phyloP scores from a whole-genome alignment of 2,329 filamentous ascomycete genomes.

The Ceratocystis cacaofunesta region DNA sequence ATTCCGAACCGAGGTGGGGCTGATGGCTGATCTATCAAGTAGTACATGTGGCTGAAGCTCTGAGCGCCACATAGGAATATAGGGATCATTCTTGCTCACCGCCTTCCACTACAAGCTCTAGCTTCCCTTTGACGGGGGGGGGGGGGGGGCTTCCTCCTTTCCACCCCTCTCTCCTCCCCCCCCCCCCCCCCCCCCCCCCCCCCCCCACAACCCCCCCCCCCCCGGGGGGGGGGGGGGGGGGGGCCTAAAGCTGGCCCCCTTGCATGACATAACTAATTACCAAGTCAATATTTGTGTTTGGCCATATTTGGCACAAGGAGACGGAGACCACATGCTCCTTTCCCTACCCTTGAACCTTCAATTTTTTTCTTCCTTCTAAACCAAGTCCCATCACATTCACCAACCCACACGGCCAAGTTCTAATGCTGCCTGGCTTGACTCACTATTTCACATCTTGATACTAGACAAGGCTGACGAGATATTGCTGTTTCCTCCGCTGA shows the following conservation, averaged over 20 bases:
- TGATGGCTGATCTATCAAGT: neutral
- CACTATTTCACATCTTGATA: neutral
- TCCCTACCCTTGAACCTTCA: neutral
- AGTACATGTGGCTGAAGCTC: neutral
- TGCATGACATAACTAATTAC: neutral
- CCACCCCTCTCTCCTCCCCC: no score
- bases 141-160: no score
- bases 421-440: neutral
- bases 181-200: no score
- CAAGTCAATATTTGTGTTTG: constrained; percentile 1
- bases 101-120: neutral
- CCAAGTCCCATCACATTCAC: no score
- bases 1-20: neutral
- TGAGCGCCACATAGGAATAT: neutral
- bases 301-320: neutral
- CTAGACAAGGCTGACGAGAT: neutral
- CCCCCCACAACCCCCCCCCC: no score
- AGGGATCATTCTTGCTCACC: neutral
- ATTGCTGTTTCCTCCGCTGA: neutral
- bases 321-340: neutral
- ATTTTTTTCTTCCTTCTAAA: no score
- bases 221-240: no score
- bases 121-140: neutral
- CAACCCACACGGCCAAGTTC: neutral
- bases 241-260: neutral